Percentiles rank a stretch among this genome's conserved stretches.
These are phyloP conservation scores for Fusarium metavorans DNA, from an alignment of 2,329 filamentous ascomycete species.

Conservation along the genomic window DNA sequence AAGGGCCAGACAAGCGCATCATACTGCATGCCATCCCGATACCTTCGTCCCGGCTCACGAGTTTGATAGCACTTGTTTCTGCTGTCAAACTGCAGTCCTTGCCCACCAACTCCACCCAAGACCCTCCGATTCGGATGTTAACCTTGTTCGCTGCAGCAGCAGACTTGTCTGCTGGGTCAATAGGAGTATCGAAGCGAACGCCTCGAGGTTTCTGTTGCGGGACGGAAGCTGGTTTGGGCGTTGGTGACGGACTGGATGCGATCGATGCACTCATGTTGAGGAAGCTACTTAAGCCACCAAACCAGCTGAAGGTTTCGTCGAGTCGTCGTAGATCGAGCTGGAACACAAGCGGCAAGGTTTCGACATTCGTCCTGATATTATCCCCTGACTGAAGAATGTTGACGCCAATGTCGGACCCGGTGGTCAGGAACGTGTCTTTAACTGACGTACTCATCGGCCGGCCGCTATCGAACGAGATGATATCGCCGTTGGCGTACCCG, in stretches of 20 bases:
- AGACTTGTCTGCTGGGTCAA: constrained; percentile 61
- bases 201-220: constrained; percentile 63
- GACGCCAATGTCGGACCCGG: constrained; percentile 69
- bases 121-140: constrained; percentile 81
- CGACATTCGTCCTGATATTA: constrained; percentile 69
- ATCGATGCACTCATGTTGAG: constrained; percentile 90
- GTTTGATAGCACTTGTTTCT: constrained; percentile 84
- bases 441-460: constrained; percentile 70
- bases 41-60: constrained; percentile 79
- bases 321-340: constrained; percentile 82
- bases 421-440: constrained; percentile 67
- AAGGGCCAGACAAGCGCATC: constrained; percentile 80
- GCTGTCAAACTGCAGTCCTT: constrained; percentile 80
- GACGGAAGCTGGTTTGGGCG: constrained; percentile 50
- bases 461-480: constrained; percentile 71
- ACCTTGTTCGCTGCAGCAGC: constrained; percentile 71
- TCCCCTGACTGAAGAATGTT: constrained; percentile 61
- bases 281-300: constrained; percentile 92
- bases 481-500: constrained; percentile 72
- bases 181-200: constrained; percentile 69
- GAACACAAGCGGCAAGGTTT: constrained; percentile 81
- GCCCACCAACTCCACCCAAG: constrained; percentile 81
- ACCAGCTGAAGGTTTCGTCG: constrained; percentile 88
- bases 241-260: constrained; percentile 74
- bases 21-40: constrained; percentile 80